These are phyloP conservation scores for Kalmusia sp. DNA, from an alignment of 2,329 filamentous ascomycete species.

Conservation along the genomic window DNA sequence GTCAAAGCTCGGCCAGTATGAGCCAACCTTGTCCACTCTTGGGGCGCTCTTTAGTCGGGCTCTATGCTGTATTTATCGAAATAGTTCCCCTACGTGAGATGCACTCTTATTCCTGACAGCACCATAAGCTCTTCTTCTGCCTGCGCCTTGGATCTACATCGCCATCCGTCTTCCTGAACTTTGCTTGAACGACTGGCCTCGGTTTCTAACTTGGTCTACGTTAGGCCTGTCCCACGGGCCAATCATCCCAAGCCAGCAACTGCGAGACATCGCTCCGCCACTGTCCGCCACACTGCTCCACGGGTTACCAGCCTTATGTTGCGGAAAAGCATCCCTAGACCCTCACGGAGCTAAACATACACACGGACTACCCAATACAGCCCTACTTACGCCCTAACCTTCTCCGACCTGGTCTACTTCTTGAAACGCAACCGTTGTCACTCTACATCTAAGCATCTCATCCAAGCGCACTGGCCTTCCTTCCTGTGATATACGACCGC, in stretches of 20 bases:
- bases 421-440: slow-evolving; percentile 39
- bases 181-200: slow-evolving; percentile 19
- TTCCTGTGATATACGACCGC: slow-evolving; percentile 37
- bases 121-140: slow-evolving; percentile 30
- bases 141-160: slow-evolving; percentile 39
- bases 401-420: slow-evolving; percentile 35
- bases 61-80: slow-evolving; percentile 10
- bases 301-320: slow-evolving; percentile 45
- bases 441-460: slow-evolving; percentile 31
- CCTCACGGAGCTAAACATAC: slow-evolving; percentile 38
- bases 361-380: slow-evolving; percentile 34
- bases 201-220: slow-evolving; percentile 36
- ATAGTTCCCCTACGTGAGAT: slow-evolving; percentile 23
- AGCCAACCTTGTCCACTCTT: slow-evolving; percentile 29
- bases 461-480: slow-evolving; percentile 36
- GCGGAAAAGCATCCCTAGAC: slow-evolving; percentile 36
- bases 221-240: slow-evolving; percentile 36
- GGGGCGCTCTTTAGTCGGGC: slow-evolving; percentile 23
- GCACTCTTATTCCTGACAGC: slow-evolving; percentile 25
- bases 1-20: slow-evolving; percentile 32
- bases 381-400: slow-evolving; percentile 35
- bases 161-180: slow-evolving; percentile 12
- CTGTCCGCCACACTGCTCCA: slow-evolving; percentile 42
- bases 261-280: slow-evolving; percentile 46
- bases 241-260: slow-evolving; percentile 35